phyloP scores from a whole-genome alignment of 345 rosid genomes.

The Lumnitzera racemosa region DNA sequence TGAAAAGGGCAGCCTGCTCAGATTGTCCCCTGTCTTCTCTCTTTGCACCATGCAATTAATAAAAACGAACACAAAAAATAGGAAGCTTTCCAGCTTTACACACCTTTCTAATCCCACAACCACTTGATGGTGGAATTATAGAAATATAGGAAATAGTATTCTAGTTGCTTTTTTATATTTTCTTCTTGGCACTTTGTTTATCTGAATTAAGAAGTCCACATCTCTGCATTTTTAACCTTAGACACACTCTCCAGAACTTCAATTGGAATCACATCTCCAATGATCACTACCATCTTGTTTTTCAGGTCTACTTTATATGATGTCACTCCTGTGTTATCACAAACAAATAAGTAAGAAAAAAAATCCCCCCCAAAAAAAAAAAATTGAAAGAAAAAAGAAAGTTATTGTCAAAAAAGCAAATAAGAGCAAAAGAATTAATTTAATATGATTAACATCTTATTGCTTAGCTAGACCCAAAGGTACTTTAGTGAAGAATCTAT shows the following conservation, averaged over 20 bases:
- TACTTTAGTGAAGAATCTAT: background rate
- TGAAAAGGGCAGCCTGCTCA: too few relatives aligned
- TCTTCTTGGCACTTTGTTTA: background rate
- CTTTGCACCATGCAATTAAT: too few relatives aligned
- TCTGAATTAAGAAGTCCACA: conserved; percentile 35
- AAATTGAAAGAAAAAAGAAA: conserved; percentile 5
- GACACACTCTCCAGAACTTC: conserved; percentile 84
- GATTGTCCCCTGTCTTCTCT: too few relatives aligned
- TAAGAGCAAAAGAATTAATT: too few relatives aligned
- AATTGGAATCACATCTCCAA: conserved; percentile 63
- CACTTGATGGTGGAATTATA: too few relatives aligned
- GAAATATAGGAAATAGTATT: background rate
- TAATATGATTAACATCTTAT: too few relatives aligned
- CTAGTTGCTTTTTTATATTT: background rate
- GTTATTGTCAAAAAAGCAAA: background rate
- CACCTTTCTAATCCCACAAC: too few relatives aligned
- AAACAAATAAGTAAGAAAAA: background rate
- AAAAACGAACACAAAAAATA: too few relatives aligned
- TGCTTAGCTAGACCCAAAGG: too few relatives aligned
- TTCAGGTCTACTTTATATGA: conserved; percentile 87
- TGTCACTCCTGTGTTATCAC: conserved; percentile 67
- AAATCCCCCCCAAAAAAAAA: conserved; percentile 6
- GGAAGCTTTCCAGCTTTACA: too few relatives aligned
- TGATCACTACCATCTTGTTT: conserved; percentile 78
- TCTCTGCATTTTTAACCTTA: conserved; percentile 75